Conservation (phyloP, 306 rosid species). For the Hylodesmum podocarpum region DNA sequence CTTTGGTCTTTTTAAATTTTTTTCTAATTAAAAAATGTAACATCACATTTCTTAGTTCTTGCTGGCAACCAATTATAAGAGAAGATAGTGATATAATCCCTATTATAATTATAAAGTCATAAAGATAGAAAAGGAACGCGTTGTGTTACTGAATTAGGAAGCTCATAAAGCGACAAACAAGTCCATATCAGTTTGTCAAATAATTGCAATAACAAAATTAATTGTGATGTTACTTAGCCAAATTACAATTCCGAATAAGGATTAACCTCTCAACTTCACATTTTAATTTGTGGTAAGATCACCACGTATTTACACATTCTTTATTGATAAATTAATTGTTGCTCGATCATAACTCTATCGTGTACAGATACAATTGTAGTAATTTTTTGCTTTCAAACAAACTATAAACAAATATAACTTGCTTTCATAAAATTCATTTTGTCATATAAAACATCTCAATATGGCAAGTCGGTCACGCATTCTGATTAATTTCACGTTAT, state of each 20-base stretch:
- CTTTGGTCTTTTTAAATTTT: background rate
- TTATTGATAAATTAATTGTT: background rate
- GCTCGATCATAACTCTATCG: background rate
- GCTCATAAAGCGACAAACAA: constrained; percentile 9
- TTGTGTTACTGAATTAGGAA: constrained; percentile 8
- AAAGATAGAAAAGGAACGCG: background rate
- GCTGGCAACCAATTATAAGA: background rate
- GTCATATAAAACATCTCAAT: background rate
- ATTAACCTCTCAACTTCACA: background rate
- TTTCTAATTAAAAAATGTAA: background rate
- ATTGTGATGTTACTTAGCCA: background rate
- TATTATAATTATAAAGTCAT: background rate
- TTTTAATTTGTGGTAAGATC: background rate
- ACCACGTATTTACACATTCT: background rate
- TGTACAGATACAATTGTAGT: background rate
- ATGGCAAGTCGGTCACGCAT: background rate
- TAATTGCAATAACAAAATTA: background rate
- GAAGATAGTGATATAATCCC: background rate
- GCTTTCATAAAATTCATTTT: background rate
- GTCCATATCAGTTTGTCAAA: constrained; percentile 22
- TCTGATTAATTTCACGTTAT: background rate
- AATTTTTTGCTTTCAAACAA: background rate
- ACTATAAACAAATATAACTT: background rate
- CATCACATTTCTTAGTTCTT: background rate
- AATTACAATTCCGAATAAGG: background rate